These are phyloP conservation scores for Xylaria venustula DNA, from an alignment of 495 filamentous ascomycete species.

Conservation along the genomic window DNA sequence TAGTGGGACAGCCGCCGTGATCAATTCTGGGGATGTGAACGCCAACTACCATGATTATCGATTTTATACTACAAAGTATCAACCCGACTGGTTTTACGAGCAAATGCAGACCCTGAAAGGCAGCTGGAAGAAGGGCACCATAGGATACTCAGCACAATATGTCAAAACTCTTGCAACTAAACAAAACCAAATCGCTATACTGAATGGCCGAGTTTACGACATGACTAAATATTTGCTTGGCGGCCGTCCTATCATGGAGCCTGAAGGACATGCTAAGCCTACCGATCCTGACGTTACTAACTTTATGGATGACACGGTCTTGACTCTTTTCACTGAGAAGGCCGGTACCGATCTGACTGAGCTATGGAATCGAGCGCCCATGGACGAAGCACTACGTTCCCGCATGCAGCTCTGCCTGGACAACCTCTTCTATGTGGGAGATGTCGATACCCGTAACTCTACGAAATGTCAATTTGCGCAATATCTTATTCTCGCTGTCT, in stretches of 20 bases:
- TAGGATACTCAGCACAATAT: slow-evolving; percentile 81
- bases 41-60: slow-evolving; percentile 91
- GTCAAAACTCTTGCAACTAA: slow-evolving; percentile 67
- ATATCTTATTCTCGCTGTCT: slow-evolving; percentile 90
- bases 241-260: slow-evolving; percentile 62
- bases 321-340: slow-evolving; percentile 71
- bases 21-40: slow-evolving; percentile 69
- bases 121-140: slow-evolving; percentile 82
- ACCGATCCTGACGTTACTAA: slow-evolving; percentile 56
- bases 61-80: slow-evolving; percentile 72
- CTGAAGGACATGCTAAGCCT: slow-evolving; percentile 48
- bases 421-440: slow-evolving; percentile 93
- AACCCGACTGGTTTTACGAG: slow-evolving; percentile 88
- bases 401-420: slow-evolving; percentile 85
- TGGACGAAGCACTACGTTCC: slow-evolving; percentile 52
- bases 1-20: slow-evolving; percentile 59
- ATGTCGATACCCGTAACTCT: slow-evolving; percentile 89
- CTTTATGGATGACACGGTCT: slow-evolving; percentile 79
- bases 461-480: slow-evolving; percentile 80
- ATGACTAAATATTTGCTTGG: slow-evolving; percentile 81
- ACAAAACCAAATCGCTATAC: slow-evolving; percentile 69
- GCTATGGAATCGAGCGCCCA: slow-evolving; percentile 68
- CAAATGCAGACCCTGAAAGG: slow-evolving; percentile 72
- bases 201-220: slow-evolving; percentile 84
- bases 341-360: slow-evolving; percentile 80